These are phyloP conservation scores for Prunus armeniaca DNA, from an alignment of 306 rosid species.

Conservation along the genomic window DNA sequence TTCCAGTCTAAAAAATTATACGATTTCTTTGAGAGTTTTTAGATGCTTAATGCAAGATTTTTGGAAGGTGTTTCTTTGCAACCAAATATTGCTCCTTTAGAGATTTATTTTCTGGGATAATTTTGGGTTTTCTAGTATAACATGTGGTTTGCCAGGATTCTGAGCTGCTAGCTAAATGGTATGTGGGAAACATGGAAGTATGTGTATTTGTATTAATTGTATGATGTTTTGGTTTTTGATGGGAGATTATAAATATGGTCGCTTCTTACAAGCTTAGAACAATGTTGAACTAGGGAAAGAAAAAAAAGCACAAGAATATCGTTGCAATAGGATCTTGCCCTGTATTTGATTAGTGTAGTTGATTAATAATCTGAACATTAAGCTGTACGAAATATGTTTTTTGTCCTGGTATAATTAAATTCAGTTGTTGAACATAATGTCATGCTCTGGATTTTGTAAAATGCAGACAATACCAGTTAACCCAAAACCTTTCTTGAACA, in stretches of 20 bases:
- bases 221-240: background rate
- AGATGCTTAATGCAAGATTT: background rate
- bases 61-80: background rate
- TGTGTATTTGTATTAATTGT: background rate
- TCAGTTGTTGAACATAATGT: background rate
- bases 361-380: background rate
- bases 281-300: background rate
- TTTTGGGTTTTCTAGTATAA: background rate
- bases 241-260: background rate
- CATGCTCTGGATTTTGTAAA: background rate
- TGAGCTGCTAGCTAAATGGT: background rate
- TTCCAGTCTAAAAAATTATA: background rate
- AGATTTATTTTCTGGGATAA: background rate
- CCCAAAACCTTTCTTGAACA: slow-evolving; percentile 62
- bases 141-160: too few relatives aligned
- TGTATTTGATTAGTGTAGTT: background rate
- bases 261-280: background rate
- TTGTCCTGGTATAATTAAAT: background rate
- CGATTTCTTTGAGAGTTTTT: background rate
- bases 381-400: background rate
- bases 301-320: background rate
- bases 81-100: background rate
- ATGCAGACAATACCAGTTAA: slow-evolving; percentile 57
- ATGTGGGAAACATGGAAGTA: background rate
- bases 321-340: background rate